Evolutionary conservation across 2,329 filamentous ascomycete genomes (phyloP).

Genomic region (Conoideocrella luteorostrata): DNA sequence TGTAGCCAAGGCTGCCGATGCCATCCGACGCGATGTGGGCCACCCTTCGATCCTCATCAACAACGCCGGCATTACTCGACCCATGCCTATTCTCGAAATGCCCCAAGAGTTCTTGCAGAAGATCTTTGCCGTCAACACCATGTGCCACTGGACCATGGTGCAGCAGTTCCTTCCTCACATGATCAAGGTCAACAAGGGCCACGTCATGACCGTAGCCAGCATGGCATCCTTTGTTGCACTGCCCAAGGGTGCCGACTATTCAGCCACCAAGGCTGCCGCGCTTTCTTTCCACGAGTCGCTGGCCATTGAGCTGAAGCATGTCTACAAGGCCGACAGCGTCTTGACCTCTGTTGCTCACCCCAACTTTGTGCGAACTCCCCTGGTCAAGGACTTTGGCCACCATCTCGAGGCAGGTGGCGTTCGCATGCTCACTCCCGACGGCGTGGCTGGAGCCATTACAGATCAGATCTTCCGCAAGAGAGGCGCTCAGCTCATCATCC

Average conservation of each 20-base stretch:
- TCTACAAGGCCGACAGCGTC: conserved; percentile 55
- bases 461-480: conserved; percentile 36
- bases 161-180: conserved; percentile 63
- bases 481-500: conserved; percentile 41
- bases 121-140: conserved; percentile 62
- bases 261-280: conserved; percentile 57
- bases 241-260: conserved; percentile 60
- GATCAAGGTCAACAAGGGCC: conserved; percentile 58
- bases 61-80: conserved; percentile 59
- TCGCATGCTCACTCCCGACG: conserved; percentile 23
- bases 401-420: conserved; percentile 22
- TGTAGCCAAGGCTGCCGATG: conserved; percentile 34
- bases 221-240: conserved; percentile 54
- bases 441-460: conserved; percentile 36
- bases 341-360: conserved; percentile 59
- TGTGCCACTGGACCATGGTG: conserved; percentile 57
- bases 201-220: conserved; percentile 64
- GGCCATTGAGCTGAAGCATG: conserved; percentile 45
- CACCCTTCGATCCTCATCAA: conserved; percentile 64
- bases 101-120: conserved; percentile 50
- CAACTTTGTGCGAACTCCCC: conserved; percentile 43
- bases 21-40: conserved; percentile 41
- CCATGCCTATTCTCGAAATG: conserved; percentile 51
- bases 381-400: conserved; percentile 28
- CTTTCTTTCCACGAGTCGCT: conserved; percentile 62